phyloP scores from a whole-genome alignment of 2,329 filamentous ascomycete genomes.

The Phoma sp. region DNA sequence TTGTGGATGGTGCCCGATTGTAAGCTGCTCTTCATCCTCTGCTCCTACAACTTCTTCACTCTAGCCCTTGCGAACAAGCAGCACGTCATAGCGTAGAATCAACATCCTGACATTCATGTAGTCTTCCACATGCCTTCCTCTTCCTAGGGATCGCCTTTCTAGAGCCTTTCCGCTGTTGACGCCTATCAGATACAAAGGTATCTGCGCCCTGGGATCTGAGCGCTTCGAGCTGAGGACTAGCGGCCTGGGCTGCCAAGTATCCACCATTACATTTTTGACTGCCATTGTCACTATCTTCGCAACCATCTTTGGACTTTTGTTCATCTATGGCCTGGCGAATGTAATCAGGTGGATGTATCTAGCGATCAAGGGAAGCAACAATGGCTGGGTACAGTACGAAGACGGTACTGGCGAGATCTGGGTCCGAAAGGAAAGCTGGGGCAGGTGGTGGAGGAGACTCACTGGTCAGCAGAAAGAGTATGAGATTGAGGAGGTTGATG shows the following conservation, averaged over 20 bases:
- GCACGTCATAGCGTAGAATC: background rate
- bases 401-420: conserved; percentile 39
- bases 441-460: conserved; percentile 36
- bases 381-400: conserved; percentile 38
- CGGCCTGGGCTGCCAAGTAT: conserved; percentile 54
- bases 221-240: conserved; percentile 55
- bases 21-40: conserved; percentile 27
- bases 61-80: background rate
- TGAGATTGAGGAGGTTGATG: conserved; percentile 36
- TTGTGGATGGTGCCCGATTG: conserved; percentile 56
- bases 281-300: conserved; percentile 52
- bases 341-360: conserved; percentile 20
- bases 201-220: conserved; percentile 49
- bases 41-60: background rate
- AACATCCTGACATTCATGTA: conserved; percentile 16
- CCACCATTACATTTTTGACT: conserved; percentile 54
- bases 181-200: conserved; percentile 45
- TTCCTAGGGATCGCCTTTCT: conserved; percentile 46
- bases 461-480: conserved; percentile 30
- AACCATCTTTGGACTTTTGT: conserved; percentile 48
- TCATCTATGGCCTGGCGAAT: conserved; percentile 41
- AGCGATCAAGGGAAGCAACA: conserved; percentile 25
- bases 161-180: conserved; percentile 49
- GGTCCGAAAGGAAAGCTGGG: conserved; percentile 42
- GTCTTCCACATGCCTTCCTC: conserved; percentile 53